Evolutionary conservation across 306 rosid genomes (phyloP), one percentile per base, ranked within the genome.

Genomic region (Castanospermum australe): DNA sequence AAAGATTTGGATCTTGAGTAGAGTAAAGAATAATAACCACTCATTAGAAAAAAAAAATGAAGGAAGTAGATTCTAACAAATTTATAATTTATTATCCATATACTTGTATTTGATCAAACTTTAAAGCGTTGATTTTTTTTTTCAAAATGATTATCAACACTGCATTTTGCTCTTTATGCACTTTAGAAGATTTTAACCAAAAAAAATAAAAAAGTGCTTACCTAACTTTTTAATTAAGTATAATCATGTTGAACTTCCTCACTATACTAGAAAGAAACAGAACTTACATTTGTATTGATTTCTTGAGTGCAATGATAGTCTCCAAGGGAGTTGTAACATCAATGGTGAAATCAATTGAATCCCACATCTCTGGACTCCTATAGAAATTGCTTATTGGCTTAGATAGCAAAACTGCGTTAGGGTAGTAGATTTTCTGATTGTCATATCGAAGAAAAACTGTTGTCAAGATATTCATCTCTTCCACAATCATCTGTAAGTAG

Each of bases 311-410:
- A 60, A 87, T 52, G 54, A 87, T 87, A 54, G 83, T 84, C 25
- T 87, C 90, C 71, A 84, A 67, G 7, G 90, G 84, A 44, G 90
- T 84, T 12, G 86, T 8, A 6, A 61, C 79, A 55, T 87, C 88
- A 13, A 87, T 41, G 33, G 82, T 80, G 62, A 87, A 84, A 76
- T 87, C 88, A 72, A 84, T 36, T 8, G 76, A 0, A 61, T 87
- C 90, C 14, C 81, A 47, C 90, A 87, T 87, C 47, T 84, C 90
- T 10, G 90, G 88, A 72, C 90, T 84, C 60, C 90, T 82, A 41
- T 87, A 87, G 75, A 87, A 87, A 21, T 87, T 87, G 78, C 88
- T 84, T 60, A 87, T 87, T 22, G 90, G 88, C 85, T 82, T 87
- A 15, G 5, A 7, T 9, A 84, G 86, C 86, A 87, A 73, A 57